A percentile compares a stretch with the other conserved stretches of the same genome.
These are phyloP conservation scores for Rheum nobile DNA, from an alignment of 148 eudicot genomes.

Conservation along the genomic window DNA sequence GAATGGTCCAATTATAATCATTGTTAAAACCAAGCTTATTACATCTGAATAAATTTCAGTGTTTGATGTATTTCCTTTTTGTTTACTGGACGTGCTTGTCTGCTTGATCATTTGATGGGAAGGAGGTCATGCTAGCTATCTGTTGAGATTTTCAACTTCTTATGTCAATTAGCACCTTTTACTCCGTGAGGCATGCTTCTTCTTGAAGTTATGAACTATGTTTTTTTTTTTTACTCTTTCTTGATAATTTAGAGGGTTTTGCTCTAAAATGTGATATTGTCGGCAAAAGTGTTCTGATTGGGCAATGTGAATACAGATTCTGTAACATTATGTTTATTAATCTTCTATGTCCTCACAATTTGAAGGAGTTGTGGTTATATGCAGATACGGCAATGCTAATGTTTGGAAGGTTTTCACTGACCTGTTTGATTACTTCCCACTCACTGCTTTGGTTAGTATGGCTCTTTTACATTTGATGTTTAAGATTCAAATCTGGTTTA, in stretches of 20 bases:
- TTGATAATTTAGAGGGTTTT: not conserved
- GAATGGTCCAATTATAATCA: not conserved
- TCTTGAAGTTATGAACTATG: not conserved
- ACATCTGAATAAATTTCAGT: not conserved
- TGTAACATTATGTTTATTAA: not conserved
- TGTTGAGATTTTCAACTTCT: not conserved
- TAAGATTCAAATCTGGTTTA: not conserved
- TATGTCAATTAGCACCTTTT: not conserved
- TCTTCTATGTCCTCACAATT: not conserved
- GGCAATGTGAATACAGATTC: not conserved
- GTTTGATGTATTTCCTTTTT: not conserved
- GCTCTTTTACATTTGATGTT: not conserved
- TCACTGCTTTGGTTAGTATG: conserved; percentile 87
- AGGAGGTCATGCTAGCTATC: not conserved
- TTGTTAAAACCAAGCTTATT: not conserved
- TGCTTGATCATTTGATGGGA: not conserved
- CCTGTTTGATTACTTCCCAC: conserved; percentile 91
- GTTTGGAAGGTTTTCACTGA: conserved; percentile 99
- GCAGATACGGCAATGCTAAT: conserved; percentile 95
- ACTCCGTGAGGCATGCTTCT: not conserved
- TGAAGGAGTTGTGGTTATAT: not conserved
- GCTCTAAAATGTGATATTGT: not conserved
- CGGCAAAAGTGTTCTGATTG: not conserved
- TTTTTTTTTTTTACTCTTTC: not conserved
- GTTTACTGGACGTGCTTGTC: not conserved